Evolutionary conservation across 495 filamentous ascomycete species (phyloP).

Genomic region (Stereocaulon alpinum): DNA sequence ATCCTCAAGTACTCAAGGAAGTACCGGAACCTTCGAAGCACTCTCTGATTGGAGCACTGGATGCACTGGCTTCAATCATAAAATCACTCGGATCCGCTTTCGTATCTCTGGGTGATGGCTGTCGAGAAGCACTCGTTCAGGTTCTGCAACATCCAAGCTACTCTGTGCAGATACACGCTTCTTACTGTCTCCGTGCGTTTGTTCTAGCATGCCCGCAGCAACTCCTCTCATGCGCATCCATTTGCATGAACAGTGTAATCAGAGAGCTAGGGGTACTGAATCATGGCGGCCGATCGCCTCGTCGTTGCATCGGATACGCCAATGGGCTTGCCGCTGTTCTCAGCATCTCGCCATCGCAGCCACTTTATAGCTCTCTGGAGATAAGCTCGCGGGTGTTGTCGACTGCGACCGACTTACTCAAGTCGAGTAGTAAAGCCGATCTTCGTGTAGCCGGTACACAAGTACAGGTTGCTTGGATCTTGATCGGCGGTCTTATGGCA

Average conservation of each 20-base stretch:
- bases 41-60: constrained; percentile 65
- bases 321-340: constrained; percentile 88
- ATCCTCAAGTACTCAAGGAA: constrained; percentile 86
- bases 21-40: constrained; percentile 84
- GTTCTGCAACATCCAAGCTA: constrained; percentile 93
- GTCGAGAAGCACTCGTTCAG: constrained; percentile 79
- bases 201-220: constrained; percentile 86
- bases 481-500: constrained; percentile 94
- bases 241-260: constrained; percentile 92
- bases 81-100: constrained; percentile 72
- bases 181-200: constrained; percentile 75
- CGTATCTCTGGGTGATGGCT: constrained; percentile 62
- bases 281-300: constrained; percentile 65
- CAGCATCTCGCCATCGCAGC: constrained; percentile 77
- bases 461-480: constrained; percentile 94
- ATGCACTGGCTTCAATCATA: constrained; percentile 70
- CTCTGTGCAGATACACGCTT: constrained; percentile 82
- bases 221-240: constrained; percentile 79
- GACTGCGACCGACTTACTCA: constrained; percentile 84
- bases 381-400: constrained; percentile 85
- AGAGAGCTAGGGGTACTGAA: constrained; percentile 73
- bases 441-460: constrained; percentile 86
- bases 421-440: constrained; percentile 85
- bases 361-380: constrained; percentile 90
- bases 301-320: constrained; percentile 82